These are phyloP conservation scores for Phytopythium cucurbitacearum DNA, from an alignment of 352 stramenopile genomes.

Conservation along the genomic window DNA sequence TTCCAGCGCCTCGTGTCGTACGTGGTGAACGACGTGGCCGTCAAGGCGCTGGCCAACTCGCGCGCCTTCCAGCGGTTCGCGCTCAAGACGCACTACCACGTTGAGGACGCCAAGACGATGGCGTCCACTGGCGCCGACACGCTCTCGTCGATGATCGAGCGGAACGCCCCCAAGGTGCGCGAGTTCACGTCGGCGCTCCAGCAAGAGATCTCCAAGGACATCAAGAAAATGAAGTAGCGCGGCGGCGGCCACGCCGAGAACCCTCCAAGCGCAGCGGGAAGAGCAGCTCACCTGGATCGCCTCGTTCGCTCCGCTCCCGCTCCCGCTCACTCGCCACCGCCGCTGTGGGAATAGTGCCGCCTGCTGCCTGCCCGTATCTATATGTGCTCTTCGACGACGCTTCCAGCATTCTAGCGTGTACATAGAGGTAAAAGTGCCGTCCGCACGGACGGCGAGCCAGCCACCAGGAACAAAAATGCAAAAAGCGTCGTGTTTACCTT, in stretches of 20 bases:
- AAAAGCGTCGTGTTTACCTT: no score
- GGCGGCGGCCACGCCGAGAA: no score
- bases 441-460: background rate
- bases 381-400: no score
- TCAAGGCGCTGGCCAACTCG: conserved; percentile 81
- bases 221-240: conserved; percentile 72
- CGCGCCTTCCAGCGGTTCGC: conserved; percentile 82
- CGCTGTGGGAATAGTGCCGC: no score
- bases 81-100: conserved; percentile 80
- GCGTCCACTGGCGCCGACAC: conserved; percentile 39
- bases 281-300: no score
- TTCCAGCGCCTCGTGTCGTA: conserved; percentile 79
- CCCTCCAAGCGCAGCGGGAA: no score
- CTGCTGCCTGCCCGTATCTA: no score
- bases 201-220: conserved; percentile 65
- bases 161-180: conserved; percentile 65
- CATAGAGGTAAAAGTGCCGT: no score
- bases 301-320: no score
- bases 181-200: conserved; percentile 70
- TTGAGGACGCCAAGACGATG: conserved; percentile 78
- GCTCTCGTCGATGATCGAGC: conserved; percentile 49
- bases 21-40: conserved; percentile 81
- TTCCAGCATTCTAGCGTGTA: no score
- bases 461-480: conserved; percentile 4
- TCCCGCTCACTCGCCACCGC: no score